Percentiles rank a stretch among this genome's conserved stretches.
Evolutionary conservation across 176 grass and related monocot species (phyloP).

Genomic region (Ensete glaucum): DNA sequence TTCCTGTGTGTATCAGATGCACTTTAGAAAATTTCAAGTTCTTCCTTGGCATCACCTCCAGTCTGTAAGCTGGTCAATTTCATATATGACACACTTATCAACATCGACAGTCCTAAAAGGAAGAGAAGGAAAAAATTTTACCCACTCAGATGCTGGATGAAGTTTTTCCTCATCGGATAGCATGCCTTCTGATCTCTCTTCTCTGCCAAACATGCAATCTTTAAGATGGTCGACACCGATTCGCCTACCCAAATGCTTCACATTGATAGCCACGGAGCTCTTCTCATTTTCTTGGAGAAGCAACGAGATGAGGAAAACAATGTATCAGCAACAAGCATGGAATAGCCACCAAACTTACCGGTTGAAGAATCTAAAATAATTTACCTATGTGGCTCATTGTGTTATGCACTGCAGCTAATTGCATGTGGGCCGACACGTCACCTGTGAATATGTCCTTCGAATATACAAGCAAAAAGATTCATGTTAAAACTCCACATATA

Average conservation of each 20-base stretch:
- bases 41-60: slow-evolving; percentile 3
- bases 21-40: background rate
- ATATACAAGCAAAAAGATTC: background rate
- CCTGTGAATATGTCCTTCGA: slow-evolving; percentile 52
- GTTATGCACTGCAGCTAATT: slow-evolving; percentile 39
- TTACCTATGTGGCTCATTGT: slow-evolving; percentile 42
- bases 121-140: slow-evolving; percentile 10
- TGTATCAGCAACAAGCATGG: background rate
- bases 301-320: slow-evolving; percentile 12
- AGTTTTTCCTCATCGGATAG: slow-evolving; percentile 29
- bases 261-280: slow-evolving; percentile 16
- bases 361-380: slow-evolving; percentile 5
- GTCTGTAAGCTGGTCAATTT: background rate
- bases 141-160: slow-evolving; percentile 41
- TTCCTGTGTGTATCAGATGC: background rate
- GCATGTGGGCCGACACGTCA: slow-evolving; percentile 41
- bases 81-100: background rate
- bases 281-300: slow-evolving; percentile 40
- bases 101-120: background rate
- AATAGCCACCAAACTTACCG: too few relatives aligned
- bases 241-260: slow-evolving; percentile 23
- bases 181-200: slow-evolving; percentile 23
- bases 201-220: slow-evolving; percentile 32
- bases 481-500: background rate
- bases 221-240: slow-evolving; percentile 37